Evolutionary conservation across 371 early-diverging fungal species (phyloP).

Genomic region (Apophysomyces variabilis): DNA sequence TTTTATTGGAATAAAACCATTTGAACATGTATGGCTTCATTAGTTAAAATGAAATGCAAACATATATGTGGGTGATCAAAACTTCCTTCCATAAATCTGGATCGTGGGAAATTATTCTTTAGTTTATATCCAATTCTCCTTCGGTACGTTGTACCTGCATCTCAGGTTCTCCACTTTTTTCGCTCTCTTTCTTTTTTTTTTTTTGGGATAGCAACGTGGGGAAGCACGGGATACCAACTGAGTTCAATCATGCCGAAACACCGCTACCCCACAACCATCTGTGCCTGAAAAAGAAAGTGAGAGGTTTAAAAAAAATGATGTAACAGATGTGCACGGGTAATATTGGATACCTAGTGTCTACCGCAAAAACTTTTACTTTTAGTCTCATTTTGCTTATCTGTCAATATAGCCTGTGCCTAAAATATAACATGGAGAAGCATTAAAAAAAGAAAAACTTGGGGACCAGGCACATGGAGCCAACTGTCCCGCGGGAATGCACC

Average conservation of each 20-base stretch:
- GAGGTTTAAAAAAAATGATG: not conserved
- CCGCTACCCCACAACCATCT: constrained; percentile 18
- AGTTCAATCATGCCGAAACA: constrained; percentile 14
- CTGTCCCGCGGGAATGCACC: constrained; percentile 9
- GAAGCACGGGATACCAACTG: constrained; percentile 4
- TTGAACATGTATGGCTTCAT: no score
- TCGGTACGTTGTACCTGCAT: not conserved
- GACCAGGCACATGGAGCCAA: not conserved
- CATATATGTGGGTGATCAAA: no score
- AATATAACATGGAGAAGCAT: not conserved
- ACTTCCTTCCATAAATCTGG: not conserved
- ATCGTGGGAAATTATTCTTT: constrained; percentile 4
- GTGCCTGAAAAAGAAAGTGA: not conserved
- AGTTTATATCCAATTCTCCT: not conserved
- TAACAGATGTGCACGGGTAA: not conserved
- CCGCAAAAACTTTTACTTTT: not conserved
- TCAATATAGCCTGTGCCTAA: not conserved
- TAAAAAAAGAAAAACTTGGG: not conserved
- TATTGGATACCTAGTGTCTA: not conserved
- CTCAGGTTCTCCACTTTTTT: not conserved
- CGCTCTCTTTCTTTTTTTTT: not conserved
- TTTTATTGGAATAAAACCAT: no score
- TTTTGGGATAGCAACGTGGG: constrained; percentile 13
- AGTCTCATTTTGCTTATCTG: not conserved
- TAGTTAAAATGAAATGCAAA: no score